phyloP scores from a whole-genome alignment of 768 basidiomycete genomes.

The Sporobolomyces pararoseus region DNA sequence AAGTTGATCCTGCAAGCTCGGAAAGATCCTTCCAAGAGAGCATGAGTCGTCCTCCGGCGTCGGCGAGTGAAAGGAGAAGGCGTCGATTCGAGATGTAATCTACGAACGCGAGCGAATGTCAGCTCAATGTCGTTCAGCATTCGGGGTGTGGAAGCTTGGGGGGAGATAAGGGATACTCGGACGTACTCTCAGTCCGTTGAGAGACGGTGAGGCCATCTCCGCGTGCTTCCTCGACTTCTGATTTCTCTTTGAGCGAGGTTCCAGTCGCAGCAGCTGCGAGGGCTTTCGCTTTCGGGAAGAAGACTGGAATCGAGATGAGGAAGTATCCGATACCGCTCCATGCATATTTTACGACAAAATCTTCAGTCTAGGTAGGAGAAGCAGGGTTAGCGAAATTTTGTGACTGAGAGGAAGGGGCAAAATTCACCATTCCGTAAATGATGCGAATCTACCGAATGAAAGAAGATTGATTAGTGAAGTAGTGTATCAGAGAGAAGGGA shows the following conservation, averaged over 20 bases:
- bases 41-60: conserved; percentile 93
- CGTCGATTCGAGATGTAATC: conserved; percentile 91
- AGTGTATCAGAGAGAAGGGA: neutral
- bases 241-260: neutral
- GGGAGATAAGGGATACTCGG: no score
- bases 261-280: conserved; percentile 1
- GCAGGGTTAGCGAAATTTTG: neutral
- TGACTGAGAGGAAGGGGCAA: no score
- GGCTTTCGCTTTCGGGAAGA: conserved; percentile 53
- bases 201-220: conserved; percentile 50
- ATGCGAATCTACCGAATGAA: conserved; percentile 64
- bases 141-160: no score
- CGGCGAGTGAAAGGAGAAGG: conserved; percentile 85
- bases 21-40: conserved; percentile 93
- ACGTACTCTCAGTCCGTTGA: conserved; percentile 56
- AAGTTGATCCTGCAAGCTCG: conserved; percentile 89
- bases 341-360: conserved; percentile 91
- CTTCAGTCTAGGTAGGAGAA: conserved; percentile 60
- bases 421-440: conserved; percentile 66
- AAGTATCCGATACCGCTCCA: conserved; percentile 83
- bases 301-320: conserved; percentile 82
- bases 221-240: neutral
- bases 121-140: no score
- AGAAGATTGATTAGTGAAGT: neutral
- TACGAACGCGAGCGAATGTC: conserved; percentile 43